Evolutionary conservation across 208 protist genomes (phyloP), one percentile per base, ranked within the genome.

Genomic region (Trichomonas vaginalis): DNA sequence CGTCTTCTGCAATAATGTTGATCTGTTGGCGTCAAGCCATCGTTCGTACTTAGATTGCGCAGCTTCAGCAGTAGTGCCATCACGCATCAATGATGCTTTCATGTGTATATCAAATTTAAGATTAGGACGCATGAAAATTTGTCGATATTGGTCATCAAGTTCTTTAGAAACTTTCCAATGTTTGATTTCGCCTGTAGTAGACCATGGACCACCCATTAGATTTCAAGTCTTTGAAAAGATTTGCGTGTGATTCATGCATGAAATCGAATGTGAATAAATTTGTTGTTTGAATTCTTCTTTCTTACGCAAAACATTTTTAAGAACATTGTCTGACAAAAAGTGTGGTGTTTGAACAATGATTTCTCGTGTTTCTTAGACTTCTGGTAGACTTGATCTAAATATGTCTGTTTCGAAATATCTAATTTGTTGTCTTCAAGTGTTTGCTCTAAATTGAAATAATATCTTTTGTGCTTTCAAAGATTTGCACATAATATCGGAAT

Each of bases 141-240:
- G 23, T 47, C 86, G 48, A 35, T 39, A 51, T 51, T 92, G 42
- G 17, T n/a, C 17, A 92, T 92, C 86, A 37, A 4, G 21, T 48
- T 35, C 37, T n/a, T 92, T 35, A 12, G 40, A 92, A 14, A 92
- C 12, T 47, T 92, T 92, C 86, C 86, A 92, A 47, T 92, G 86
- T 51, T 92, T 8, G 23, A 42, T 40, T 17, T 35, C 9, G 0
- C 86, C 86, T 15, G 21, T 39, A 51, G 46, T 49, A 35, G 40
- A 92, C 86, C 86, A 92, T 21, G 86, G 86, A 15, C 86, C 86
- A 39, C 56, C 86, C 86, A 51, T 92, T 92, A 12, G 86, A 56
- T 51, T 9, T 48, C 27, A 92, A 39, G 15, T 92, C 86, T 39
- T 45, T 48, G 15, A 51, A 45, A 2, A 92, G 48, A 15, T 40